Evolutionary conservation across 2,329 filamentous ascomycete genomes (phyloP).

Genomic region (Coleophoma crateriformis): DNA sequence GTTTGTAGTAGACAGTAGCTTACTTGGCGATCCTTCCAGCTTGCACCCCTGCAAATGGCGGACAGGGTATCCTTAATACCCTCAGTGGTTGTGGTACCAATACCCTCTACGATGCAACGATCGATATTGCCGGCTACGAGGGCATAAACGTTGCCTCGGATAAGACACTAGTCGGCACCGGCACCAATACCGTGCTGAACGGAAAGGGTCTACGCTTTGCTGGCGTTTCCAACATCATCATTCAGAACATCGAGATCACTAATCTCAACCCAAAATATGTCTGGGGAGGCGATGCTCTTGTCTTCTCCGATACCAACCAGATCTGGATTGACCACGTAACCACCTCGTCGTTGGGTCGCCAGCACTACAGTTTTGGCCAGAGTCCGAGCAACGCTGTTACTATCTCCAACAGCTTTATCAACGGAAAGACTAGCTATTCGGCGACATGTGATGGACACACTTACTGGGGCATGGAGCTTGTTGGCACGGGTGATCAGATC

Average conservation of each 20-base stretch:
- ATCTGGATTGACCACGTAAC: constrained; percentile 33
- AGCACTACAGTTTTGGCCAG: constrained; percentile 34
- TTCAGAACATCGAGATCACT: constrained; percentile 21
- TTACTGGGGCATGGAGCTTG: constrained; percentile 40
- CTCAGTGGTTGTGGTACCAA: too few relatives aligned
- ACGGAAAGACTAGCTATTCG: constrained; percentile 36
- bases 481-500: constrained; percentile 31
- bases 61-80: too few relatives aligned
- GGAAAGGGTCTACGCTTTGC: constrained; percentile 23
- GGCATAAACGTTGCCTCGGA: constrained; percentile 20
- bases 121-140: constrained; percentile 17
- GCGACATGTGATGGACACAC: constrained; percentile 38
- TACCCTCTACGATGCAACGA: constrained; percentile 1
- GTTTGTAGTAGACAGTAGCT: not conserved
- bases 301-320: constrained; percentile 24
- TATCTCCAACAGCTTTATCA: constrained; percentile 40
- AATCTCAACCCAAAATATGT: constrained; percentile 31
- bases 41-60: too few relatives aligned
- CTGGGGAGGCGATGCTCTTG: constrained; percentile 32
- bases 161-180: constrained; percentile 22
- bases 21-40: too few relatives aligned
- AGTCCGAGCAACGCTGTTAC: constrained; percentile 31
- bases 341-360: constrained; percentile 36
- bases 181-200: constrained; percentile 17
- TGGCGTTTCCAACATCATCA: constrained; percentile 21